A percentile compares a stretch with the other conserved stretches of the same genome.
phyloP scores from a whole-genome alignment of 2,329 filamentous ascomycete species.

The Fusarium metavorans region DNA sequence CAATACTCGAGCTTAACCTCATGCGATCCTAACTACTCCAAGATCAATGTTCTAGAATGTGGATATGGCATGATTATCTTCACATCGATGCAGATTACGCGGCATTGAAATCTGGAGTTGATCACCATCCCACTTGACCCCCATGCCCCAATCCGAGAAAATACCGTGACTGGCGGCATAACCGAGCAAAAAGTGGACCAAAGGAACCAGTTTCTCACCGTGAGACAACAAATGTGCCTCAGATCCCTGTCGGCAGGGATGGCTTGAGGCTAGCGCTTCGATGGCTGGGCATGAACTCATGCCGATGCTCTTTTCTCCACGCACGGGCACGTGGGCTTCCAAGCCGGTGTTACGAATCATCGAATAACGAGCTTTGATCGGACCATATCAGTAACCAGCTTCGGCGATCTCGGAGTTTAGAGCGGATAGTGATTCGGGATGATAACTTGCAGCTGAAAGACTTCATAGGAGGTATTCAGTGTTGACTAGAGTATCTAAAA shows the following conservation, averaged over 20 bases:
- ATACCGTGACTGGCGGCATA: neutral
- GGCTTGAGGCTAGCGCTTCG: too few relatives aligned
- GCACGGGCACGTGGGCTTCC: neutral
- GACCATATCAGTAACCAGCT: neutral
- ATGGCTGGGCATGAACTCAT: neutral
- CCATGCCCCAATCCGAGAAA: neutral
- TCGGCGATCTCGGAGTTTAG: neutral
- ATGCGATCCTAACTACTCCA: neutral
- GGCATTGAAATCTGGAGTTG: neutral
- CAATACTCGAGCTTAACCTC: neutral
- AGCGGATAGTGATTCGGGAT: neutral
- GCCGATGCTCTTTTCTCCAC: neutral
- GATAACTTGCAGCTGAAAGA: neutral
- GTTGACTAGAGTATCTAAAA: neutral
- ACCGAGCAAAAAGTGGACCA: neutral
- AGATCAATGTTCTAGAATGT: neutral
- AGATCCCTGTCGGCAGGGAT: neutral
- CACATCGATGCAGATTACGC: neutral
- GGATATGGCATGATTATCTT: neutral
- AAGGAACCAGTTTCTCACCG: neutral
- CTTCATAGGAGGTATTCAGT: neutral
- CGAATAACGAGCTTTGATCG: neutral
- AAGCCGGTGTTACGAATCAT: neutral
- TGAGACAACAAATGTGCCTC: neutral
- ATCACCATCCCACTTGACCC: neutral